These are phyloP conservation scores for Microdochium trichocladiopsis DNA, from an alignment of 2,329 filamentous ascomycete species.

Conservation along the genomic window DNA sequence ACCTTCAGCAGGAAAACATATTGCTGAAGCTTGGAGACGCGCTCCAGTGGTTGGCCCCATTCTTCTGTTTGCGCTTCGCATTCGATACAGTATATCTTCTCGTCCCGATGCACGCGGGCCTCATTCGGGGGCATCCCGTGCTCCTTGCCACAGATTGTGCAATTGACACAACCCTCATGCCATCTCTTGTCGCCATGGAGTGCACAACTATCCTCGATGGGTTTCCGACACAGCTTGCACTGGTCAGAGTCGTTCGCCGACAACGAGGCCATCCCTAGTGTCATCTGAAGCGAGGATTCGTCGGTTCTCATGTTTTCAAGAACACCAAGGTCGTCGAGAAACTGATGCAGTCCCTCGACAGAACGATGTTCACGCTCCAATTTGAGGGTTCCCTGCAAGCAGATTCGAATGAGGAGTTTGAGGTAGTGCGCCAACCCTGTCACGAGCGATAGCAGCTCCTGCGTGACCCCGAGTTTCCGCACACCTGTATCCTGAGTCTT, in stretches of 20 bases:
- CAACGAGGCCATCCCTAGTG: constrained; percentile 56
- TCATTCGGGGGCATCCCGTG: constrained; percentile 62
- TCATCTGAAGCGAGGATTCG: constrained; percentile 61
- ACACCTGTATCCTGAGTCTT: constrained; percentile 91
- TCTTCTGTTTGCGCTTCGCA: constrained; percentile 56
- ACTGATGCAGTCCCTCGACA: constrained; percentile 69
- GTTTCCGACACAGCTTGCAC: constrained; percentile 72
- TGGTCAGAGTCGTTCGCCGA: constrained; percentile 77
- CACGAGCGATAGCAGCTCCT: constrained; percentile 94
- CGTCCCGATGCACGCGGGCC: constrained; percentile 64
- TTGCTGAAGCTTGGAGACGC: constrained; percentile 82
- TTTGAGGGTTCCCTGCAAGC: constrained; percentile 85
- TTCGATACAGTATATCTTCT: constrained; percentile 62
- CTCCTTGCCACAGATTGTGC: constrained; percentile 57
- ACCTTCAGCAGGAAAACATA: constrained; percentile 91
- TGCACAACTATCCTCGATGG: constrained; percentile 92
- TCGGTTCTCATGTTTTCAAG: constrained; percentile 72
- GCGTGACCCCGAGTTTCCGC: constrained; percentile 88
- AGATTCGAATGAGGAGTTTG: constrained; percentile 94
- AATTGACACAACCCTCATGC: constrained; percentile 78
- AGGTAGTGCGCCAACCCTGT: constrained; percentile 95
- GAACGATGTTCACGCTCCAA: constrained; percentile 77
- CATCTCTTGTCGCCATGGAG: constrained; percentile 69
- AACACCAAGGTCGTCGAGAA: constrained; percentile 76
- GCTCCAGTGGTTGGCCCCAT: constrained; percentile 50